Base-by-base conservation (phyloP, 805 yeast species). In the Nakazawaea anatomiae region DNA sequence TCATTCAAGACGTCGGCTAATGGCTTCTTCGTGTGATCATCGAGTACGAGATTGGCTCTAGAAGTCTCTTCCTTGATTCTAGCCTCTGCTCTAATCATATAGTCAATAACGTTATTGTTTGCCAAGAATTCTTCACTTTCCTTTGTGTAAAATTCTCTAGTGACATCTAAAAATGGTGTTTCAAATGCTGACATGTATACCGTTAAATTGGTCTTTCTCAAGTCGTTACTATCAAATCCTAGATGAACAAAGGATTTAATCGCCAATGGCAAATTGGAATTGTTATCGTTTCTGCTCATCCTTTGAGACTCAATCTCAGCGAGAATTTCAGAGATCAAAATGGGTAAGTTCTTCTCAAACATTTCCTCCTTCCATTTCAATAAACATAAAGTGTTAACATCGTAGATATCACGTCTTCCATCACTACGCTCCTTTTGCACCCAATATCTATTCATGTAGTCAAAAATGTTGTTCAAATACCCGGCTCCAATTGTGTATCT, bases 391-490 rank as follows among this genome's bases (percentile, higher is more conserved):
- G 97, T 89, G 64, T 90, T 85, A 27, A 95, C 95, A 67, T 94
- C 99, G 66, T 83, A 89, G 44, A 94, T 83, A 61, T 89, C 90
- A 56, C 90, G 78, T 60, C 89, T 81, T 14, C 97, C 97, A 64
- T 92, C 97, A 42, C 89, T 86, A 62, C 98, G 79, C 68, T 92
- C 98, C 62, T 95, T 91, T 59, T 87, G 87, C 42, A 95, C 97
- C 99, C 99, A 94, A 69, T 92, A 94, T 55, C 98, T 79, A 68
- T 94, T 94, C 79, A 94, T 83, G 68, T 94, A 94, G 65, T 92
- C 97, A 61, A 94, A 88, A 5, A 95, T 91, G 64, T 95, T 94
- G 66, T 89, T 90, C 65, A 94, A 70, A 67, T 89, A 87, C 12
- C 90, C 87, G 1, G 98, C 96, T 30, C 98, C 98, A 48, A 89